phyloP scores from a whole-genome alignment of 108 stramenopile genomes.

The Cyclostephanos tholiformis region DNA sequence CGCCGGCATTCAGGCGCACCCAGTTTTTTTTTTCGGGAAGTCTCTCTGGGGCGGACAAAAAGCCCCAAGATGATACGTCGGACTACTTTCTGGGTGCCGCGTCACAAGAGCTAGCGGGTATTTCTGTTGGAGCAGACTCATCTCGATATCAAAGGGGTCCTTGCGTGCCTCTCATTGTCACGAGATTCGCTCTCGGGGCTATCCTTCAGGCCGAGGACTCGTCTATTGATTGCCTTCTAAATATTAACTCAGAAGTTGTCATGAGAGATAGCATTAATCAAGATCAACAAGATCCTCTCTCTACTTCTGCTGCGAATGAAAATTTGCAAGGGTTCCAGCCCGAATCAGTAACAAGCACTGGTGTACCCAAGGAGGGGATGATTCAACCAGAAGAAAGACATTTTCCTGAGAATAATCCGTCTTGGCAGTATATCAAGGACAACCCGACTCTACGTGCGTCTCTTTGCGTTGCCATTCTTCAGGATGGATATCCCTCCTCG shows the following conservation, averaged over 20 bases:
- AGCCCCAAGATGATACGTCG: slow-evolving; percentile 64
- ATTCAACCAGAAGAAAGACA: not conserved
- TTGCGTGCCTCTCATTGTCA: slow-evolving; percentile 79
- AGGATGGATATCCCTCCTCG: slow-evolving; percentile 57
- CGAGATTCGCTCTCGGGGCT: slow-evolving; percentile 69
- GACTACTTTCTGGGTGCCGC: slow-evolving; percentile 78
- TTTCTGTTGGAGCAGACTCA: slow-evolving; percentile 78
- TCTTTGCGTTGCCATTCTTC: slow-evolving; percentile 56
- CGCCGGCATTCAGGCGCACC: not conserved
- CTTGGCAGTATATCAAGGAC: slow-evolving; percentile 46
- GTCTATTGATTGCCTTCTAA: slow-evolving; percentile 51
- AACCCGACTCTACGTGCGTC: slow-evolving; percentile 60
- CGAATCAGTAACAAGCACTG: not conserved
- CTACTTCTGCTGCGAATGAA: slow-evolving; percentile 19
- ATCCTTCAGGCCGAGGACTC: slow-evolving; percentile 67
- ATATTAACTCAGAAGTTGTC: slow-evolving; percentile 1
- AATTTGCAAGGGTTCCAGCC: slow-evolving; percentile 10
- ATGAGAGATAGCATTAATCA: not conserved
- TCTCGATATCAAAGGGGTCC: slow-evolving; percentile 76
- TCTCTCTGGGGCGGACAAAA: slow-evolving; percentile 65
- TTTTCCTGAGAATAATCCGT: not conserved
- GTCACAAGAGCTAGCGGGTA: slow-evolving; percentile 57
- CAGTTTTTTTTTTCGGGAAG: slow-evolving; percentile 41
- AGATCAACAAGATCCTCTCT: slow-evolving; percentile 8
- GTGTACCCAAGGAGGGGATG: not conserved